Base-by-base conservation (phyloP, 345 rosid genomes). In the Lepidium africanum region DNA sequence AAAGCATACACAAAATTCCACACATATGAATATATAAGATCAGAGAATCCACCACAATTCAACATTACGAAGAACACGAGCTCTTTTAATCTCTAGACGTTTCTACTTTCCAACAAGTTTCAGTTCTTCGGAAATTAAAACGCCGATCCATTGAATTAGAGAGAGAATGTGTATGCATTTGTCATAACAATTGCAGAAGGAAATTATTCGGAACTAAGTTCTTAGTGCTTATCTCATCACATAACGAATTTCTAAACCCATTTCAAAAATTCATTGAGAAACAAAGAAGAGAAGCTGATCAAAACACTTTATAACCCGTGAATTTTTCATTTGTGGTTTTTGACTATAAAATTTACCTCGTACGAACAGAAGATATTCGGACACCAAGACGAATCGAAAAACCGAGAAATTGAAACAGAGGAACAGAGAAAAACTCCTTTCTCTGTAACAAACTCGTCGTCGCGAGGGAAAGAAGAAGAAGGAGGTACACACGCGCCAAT, bases 401-500 rank as follows among this genome's bases (percentile, higher is more conserved):
- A 15, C 10, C 12, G n/a, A 60, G 52, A 48, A 48, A 10, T 6
- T 11, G 13, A 12, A 12, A 51, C 33, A 33, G 7, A 62, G 55
- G 25, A 62, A 43, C 67, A 3, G 58, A 49, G 23, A 25, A 42
- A 42, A 60, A 38, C 39, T 3, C 53, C 19, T 63, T 15, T 32
- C 7, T 27, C 7, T 27, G 9, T 49, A 55, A 68, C 33, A 5
- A 30, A 25, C 65, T 58, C 48, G 48, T 14, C 19, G 74, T 15
- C 41, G 41, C 15, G 66, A 63, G 5, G 59, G 59, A 69, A 38
- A 17, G 62, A 36, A 27, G 53, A 33, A 4, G 52, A 8, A 36
- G 68, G 12, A 62, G 1, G 50, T 2, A 65, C 33, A 14, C 74
- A 75, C 78, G 78, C 78, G 78, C 78, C 65, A 63, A 62, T 61